Percentiles rank a stretch among this genome's conserved stretches.
Conservation (phyloP, 306 rosid genomes). For the Quercus variabilis region DNA sequence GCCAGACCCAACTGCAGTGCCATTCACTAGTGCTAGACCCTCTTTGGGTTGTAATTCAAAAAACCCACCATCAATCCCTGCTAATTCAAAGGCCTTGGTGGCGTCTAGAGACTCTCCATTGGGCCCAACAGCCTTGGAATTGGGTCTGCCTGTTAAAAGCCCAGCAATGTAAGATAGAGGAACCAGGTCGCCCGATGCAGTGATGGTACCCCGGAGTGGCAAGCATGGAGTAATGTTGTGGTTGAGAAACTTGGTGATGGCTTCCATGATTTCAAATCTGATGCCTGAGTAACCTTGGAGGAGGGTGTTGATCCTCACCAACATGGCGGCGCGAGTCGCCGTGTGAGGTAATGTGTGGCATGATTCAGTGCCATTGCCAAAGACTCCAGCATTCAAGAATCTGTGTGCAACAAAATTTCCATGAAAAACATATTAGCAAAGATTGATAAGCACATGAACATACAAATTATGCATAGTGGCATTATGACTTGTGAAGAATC, state of each 20-base stretch:
- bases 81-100: slow-evolving; percentile 60
- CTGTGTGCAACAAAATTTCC: slow-evolving; percentile 30
- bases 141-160: slow-evolving; percentile 69
- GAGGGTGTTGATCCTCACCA: slow-evolving; percentile 87
- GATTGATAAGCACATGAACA: neutral
- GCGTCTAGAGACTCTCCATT: slow-evolving; percentile 52
- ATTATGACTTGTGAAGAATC: too few species aligned
- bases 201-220: slow-evolving; percentile 79
- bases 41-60: slow-evolving; percentile 92
- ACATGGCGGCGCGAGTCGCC: slow-evolving; percentile 82
- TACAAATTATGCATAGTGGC: too few species aligned
- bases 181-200: slow-evolving; percentile 83
- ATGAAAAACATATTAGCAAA: neutral
- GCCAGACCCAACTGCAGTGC: slow-evolving; percentile 94
- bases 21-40: slow-evolving; percentile 85
- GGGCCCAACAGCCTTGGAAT: slow-evolving; percentile 75
- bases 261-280: slow-evolving; percentile 78
- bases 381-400: slow-evolving; percentile 88
- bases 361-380: slow-evolving; percentile 60
- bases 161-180: slow-evolving; percentile 88
- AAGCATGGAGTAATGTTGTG: slow-evolving; percentile 72
- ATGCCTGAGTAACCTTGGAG: slow-evolving; percentile 93
- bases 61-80: slow-evolving; percentile 56
- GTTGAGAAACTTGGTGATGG: slow-evolving; percentile 70
- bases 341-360: slow-evolving; percentile 63